Base-by-base conservation (phyloP, 1,139 yeast genomes). In the Nadsonia starkeyi-henricii region DNA sequence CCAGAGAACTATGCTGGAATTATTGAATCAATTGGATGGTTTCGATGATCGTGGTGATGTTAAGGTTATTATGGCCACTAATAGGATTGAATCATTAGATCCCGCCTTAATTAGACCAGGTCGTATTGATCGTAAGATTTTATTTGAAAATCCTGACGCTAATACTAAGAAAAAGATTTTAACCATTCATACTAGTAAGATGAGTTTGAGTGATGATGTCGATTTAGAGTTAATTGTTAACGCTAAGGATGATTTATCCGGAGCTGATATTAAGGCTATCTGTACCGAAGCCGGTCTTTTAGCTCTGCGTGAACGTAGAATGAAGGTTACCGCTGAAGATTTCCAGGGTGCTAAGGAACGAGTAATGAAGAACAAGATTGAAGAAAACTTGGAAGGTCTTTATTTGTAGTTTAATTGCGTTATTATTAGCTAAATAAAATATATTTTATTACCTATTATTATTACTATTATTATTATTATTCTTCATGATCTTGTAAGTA, bases 71-170 rank as follows among this genome's bases (percentile, higher is more conserved):
- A 91, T 93, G 98, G 99, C 99, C 20, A 93, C 99, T 18, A 93
- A 93, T 69, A 89, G 83, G 65, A 89, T 91, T 59, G 98, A 91
- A 67, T 77, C 88, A 26, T 75, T 93, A 60, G 99, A 93, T 67
- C 98, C 98, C 5, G 99, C 99, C 5, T 77, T 91, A 63, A 88
- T 93, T 58, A 81, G 99, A 69, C 99, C 99, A 0, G 99, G 99
- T 46, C 83, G 99, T 75, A 91, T 93, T 62, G 99, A 93, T 67
- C 79, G 98, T 63, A 93, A 93, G 73, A 93, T 93, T 61, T 72
- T 89, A 62, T 93, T 93, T 69, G 97, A 91, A 69, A 88, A 85
- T 63, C 98, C 98, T 20, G 98, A 91, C 64, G 79, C 93, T 47
- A 74, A 81, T 50, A 91, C 97, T 47, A 88, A 89, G 72, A 84